A percentile compares a stretch with the other conserved stretches of the same genome.
Evolutionary conservation across 768 basidiomycete genomes (phyloP).

Genomic region (Austroboletus eburneus): DNA sequence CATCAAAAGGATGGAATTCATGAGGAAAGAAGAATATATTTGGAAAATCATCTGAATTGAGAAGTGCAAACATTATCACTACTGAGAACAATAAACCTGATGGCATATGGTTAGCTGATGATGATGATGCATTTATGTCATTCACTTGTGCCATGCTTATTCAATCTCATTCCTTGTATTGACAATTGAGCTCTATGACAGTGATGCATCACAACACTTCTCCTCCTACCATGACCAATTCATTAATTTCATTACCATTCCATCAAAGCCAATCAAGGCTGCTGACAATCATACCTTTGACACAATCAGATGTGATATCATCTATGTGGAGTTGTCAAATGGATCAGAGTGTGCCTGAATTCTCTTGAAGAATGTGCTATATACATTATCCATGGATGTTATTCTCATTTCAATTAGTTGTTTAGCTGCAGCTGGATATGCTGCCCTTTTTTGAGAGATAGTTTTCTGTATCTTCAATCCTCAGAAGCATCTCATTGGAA

Average conservation of each 20-base stretch:
- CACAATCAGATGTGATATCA: neutral
- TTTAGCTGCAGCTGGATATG: neutral
- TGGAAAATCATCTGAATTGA: neutral
- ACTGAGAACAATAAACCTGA: neutral
- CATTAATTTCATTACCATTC: neutral
- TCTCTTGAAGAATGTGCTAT: no score
- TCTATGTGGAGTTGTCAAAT: neutral
- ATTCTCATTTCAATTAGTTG: slow-evolving; percentile 1
- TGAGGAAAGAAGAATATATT: neutral
- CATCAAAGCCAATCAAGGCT: neutral
- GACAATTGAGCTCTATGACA: no score
- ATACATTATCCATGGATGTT: neutral
- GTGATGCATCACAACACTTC: neutral
- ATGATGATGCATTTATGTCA: no score
- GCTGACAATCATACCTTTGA: neutral
- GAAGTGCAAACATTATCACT: neutral
- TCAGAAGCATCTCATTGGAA: no score
- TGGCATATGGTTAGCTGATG: no score
- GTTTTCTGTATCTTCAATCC: neutral
- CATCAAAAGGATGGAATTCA: slow-evolving; percentile 3
- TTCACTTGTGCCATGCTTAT: neutral
- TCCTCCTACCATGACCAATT: neutral
- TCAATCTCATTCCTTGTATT: neutral
- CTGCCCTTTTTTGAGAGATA: neutral
- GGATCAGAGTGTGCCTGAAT: no score